phyloP scores from a whole-genome alignment of 768 basidiomycete species.

The Termitomyces bulborhizus region DNA sequence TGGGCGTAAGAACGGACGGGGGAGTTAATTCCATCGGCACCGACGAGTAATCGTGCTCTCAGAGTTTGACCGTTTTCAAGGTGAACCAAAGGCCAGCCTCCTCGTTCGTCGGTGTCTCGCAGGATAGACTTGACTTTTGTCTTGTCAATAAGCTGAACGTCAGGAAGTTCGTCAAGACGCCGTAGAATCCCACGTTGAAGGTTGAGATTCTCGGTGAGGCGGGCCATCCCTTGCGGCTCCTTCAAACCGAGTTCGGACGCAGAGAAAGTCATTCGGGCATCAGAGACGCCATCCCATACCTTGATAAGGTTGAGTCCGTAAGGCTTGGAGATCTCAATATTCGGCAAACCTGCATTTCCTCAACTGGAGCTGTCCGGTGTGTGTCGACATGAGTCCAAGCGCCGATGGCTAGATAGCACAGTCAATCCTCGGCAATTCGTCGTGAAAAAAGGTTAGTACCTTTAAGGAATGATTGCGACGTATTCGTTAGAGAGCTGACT shows the following conservation, averaged over 20 bases:
- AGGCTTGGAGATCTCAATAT: not conserved
- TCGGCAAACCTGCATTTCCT: slow-evolving; percentile 75
- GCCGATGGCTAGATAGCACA: slow-evolving; percentile 53
- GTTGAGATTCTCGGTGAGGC: slow-evolving; percentile 89
- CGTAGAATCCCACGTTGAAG: slow-evolving; percentile 80
- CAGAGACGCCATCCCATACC: slow-evolving; percentile 93
- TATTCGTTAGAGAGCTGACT: slow-evolving; percentile 80
- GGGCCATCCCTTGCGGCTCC: slow-evolving; percentile 53
- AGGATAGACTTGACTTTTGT: slow-evolving; percentile 70
- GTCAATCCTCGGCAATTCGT: slow-evolving; percentile 5
- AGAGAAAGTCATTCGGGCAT: slow-evolving; percentile 70
- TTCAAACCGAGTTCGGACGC: slow-evolving; percentile 40
- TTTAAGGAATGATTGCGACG: slow-evolving; percentile 60
- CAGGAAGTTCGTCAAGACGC: slow-evolving; percentile 44
- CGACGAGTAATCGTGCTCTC: slow-evolving; percentile 70
- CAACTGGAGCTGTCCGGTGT: slow-evolving; percentile 61
- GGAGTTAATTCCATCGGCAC: slow-evolving; percentile 94
- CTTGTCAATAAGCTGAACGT: slow-evolving; percentile 63
- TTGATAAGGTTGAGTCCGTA: slow-evolving; percentile 14
- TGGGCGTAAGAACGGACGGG: slow-evolving; percentile 84
- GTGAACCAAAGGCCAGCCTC: slow-evolving; percentile 75
- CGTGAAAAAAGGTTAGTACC: slow-evolving; percentile 31
- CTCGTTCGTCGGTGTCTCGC: slow-evolving; percentile 41
- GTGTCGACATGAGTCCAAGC: slow-evolving; percentile 78
- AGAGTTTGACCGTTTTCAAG: slow-evolving; percentile 63